Base-by-base conservation (phyloP, 1,284 basidiomycete species). In the Vanrija humicola region DNA sequence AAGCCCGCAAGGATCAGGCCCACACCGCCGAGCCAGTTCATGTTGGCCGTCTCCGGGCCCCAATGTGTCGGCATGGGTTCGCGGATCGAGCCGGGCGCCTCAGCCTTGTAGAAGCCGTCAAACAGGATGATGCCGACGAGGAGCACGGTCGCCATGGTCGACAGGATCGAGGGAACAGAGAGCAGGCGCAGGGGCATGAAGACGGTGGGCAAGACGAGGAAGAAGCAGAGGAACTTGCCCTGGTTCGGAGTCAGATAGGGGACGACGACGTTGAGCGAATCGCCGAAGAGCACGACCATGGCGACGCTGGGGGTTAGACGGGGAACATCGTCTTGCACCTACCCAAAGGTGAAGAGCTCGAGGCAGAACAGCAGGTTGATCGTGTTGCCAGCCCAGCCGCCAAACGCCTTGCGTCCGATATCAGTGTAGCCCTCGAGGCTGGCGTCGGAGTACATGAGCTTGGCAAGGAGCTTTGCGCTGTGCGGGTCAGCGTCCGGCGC, bases 1-100 rank as follows among this genome's bases (percentile, higher is more conserved):
- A 97, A 95, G 82, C 94, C 93, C n/a, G 90, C 90, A 87, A 98
- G 92, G 70, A 97, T 86, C 54, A 98, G 79, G 3, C 94, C 94
- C 3, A 97, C 73, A 58, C 86, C 61, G 67, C 74, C 62, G 23
- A 76, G 58, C 64, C 70, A 73, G 56, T 84, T 72, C 70, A 82
- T 56, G 74, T 76, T 64, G 69, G 80, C 51, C 77, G 77, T 78
- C 45, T 83, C 80, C 26, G 89, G 80, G 0, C 79, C 80, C 12
- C 86, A 62, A n/a, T 80, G 83, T 0, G 92, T 96, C 15, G 81
- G 77, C 38, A 85, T 86, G 3, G 89, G 88, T 46, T 81, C 78
- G 81, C 86, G 86, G 3, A 98, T 74, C 59, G 88, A 91, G 9
- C 94, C 94, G 0, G 93, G 92, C 9, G 84, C 79, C 25, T 86